A percentile compares a stretch with the other conserved stretches of the same genome.
Conservation (phyloP, 768 basidiomycete genomes). For the Hemileccinum rubropunctum region DNA sequence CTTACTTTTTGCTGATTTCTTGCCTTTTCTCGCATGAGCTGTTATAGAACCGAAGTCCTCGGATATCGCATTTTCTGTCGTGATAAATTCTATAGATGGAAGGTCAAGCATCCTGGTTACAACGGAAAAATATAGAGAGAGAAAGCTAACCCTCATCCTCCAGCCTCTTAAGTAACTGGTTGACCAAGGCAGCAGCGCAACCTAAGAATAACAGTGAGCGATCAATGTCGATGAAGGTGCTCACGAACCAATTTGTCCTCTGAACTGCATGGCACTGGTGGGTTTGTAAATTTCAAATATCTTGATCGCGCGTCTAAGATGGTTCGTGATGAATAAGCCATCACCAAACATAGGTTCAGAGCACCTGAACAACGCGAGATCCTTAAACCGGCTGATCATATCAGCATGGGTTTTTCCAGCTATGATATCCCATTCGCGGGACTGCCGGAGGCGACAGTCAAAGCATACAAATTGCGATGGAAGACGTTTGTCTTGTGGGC, state of each 20-base stretch:
- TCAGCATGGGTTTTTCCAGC: slow-evolving; percentile 50
- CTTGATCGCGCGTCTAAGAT: slow-evolving; percentile 64
- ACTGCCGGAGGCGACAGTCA: slow-evolving; percentile 68
- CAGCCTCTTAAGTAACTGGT: slow-evolving; percentile 64
- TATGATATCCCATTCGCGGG: slow-evolving; percentile 70
- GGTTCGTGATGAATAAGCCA: not conserved
- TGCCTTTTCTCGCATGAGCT: slow-evolving; percentile 37
- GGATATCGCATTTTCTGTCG: slow-evolving; percentile 43
- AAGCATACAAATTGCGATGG: slow-evolving; percentile 67
- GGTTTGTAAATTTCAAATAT: slow-evolving; percentile 52
- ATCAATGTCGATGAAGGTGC: not conserved
- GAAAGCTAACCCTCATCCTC: slow-evolving; percentile 59
- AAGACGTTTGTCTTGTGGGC: slow-evolving; percentile 52
- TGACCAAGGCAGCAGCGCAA: slow-evolving; percentile 51
- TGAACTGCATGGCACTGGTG: slow-evolving; percentile 49
- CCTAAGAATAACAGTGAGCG: slow-evolving; percentile 34
- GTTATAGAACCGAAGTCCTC: slow-evolving; percentile 49
- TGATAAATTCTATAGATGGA: slow-evolving; percentile 53
- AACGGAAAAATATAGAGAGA: not conserved
- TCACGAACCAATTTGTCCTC: slow-evolving; percentile 55
- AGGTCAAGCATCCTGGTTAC: slow-evolving; percentile 7
- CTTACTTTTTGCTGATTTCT: slow-evolving; percentile 42
- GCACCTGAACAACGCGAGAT: slow-evolving; percentile 70
- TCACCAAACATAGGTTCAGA: not conserved
- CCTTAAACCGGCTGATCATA: slow-evolving; percentile 63